Evolutionary conservation across 2,329 filamentous ascomycete genomes (phyloP), one percentile per base, ranked within the genome.

Genomic region (Ceratocystis papillata): DNA sequence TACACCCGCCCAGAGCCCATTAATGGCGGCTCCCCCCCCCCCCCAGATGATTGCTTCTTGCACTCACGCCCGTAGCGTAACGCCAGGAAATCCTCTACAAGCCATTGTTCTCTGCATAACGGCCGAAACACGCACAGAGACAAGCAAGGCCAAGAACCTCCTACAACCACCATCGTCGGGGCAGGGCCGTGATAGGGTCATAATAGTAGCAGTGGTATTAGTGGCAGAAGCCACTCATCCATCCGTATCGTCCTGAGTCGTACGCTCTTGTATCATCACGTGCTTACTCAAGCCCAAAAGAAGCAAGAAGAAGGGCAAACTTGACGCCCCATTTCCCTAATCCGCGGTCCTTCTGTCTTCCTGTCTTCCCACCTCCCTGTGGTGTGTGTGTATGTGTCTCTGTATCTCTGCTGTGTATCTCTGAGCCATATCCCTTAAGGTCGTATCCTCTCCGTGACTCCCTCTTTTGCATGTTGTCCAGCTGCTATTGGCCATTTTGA

Each of bases 51-150:
- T 59, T 59, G 8, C 17, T 57, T 59, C 55, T 50, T 8, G 46
- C n/a, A n/a, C 22, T 8, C 37, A 41, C 37, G 37, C 10, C 37
- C 37, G 37, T 41, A 41, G 37, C 10, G 55, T 59, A 33, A 30
- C 17, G 28, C 28, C 28, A 59, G 37, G 37, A 41, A 59, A 59
- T 59, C 28, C 55, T 30, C 33, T 59, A 30, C 12, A 33, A n/a
- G 25, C 55, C 55, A 59, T 59, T 59, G 55, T 59, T 59, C 55
- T 59, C 55, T 59, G 55, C 55, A 59, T 59, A 30, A 37, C 55
- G 55, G 55, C 30, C 55, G 30, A 59, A 59, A 59, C 55, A 37
- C 55, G 20, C 20, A 53, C 20, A 53, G 15, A 53, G 48, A 25
- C 48, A 10, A 25, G 20, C 7, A 25, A 33, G n/a, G 5, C 28